phyloP scores from a whole-genome alignment of 306 rosid species.

The Delonix regia region DNA sequence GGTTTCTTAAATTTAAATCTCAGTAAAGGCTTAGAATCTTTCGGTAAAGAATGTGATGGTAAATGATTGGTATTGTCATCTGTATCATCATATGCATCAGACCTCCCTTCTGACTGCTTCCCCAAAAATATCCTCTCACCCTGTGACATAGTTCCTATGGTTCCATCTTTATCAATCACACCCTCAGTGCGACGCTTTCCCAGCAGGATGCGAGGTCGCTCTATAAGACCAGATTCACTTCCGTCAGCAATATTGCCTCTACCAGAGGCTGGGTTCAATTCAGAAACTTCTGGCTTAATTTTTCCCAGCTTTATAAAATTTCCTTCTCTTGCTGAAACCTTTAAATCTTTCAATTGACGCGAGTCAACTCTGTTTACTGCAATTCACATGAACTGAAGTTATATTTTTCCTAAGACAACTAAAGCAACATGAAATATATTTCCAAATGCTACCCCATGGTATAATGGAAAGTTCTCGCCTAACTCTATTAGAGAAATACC shows the following conservation, averaged over 20 bases:
- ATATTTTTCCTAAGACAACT: conserved; percentile 16
- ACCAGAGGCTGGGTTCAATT: conserved; percentile 40
- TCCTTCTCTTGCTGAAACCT: conserved; percentile 72
- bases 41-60: conserved; percentile 62
- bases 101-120: conserved; percentile 65
- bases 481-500: background rate
- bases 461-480: conserved; percentile 24
- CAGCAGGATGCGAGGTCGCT: conserved; percentile 38
- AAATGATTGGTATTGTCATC: conserved; percentile 53
- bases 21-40: conserved; percentile 77
- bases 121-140: conserved; percentile 50
- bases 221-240: conserved; percentile 45
- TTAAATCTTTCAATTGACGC: conserved; percentile 59
- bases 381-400: conserved; percentile 33
- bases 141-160: conserved; percentile 44
- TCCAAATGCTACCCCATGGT: conserved; percentile 10
- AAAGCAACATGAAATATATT: conserved; percentile 13
- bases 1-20: conserved; percentile 87
- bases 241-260: conserved; percentile 59
- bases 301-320: conserved; percentile 76
- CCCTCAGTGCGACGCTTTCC: conserved; percentile 56
- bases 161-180: conserved; percentile 42
- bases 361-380: conserved; percentile 58
- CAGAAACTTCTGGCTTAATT: conserved; percentile 60
- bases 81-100: conserved; percentile 49